phyloP scores from a whole-genome alignment of 257 asterid species.

The Datura wrightii region DNA sequence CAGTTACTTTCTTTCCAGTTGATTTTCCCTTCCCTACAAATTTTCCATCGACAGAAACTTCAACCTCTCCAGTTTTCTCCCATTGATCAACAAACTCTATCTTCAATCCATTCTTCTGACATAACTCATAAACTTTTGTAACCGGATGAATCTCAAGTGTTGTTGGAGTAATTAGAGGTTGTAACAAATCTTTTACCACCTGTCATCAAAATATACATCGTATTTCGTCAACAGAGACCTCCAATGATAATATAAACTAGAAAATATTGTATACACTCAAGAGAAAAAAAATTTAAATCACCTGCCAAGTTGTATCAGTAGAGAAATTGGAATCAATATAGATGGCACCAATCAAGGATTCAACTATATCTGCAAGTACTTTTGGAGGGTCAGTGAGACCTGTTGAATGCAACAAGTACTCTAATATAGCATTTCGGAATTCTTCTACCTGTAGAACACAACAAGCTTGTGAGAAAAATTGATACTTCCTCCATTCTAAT shows the following conservation, averaged over 20 bases:
- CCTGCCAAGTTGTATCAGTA: constrained; percentile 54
- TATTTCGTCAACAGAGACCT: too few species aligned
- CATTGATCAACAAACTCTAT: constrained; percentile 43
- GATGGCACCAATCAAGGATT: constrained; percentile 61
- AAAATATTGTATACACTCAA: background rate
- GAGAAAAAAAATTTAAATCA: background rate
- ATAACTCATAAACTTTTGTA: constrained; percentile 40
- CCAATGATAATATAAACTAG: background rate
- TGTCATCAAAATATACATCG: constrained; percentile 21
- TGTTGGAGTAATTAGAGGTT: constrained; percentile 49
- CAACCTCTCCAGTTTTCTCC: constrained; percentile 45
- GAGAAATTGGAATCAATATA: constrained; percentile 45
- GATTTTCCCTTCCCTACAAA: constrained; percentile 46
- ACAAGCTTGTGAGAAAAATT: background rate
- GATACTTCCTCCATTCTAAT: background rate
- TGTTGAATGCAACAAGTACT: constrained; percentile 56
- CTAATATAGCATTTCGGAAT: constrained; percentile 41
- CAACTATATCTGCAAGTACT: constrained; percentile 61
- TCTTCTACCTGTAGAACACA: constrained; percentile 43
- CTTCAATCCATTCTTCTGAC: constrained; percentile 44
- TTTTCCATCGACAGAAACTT: constrained; percentile 35
- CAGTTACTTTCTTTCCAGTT: constrained; percentile 40
- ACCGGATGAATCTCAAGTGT: constrained; percentile 50
- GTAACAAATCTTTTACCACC: constrained; percentile 44
- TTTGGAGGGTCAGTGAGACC: constrained; percentile 63